phyloP scores from a whole-genome alignment of 768 basidiomycete species.

The Tricholoma terreum region DNA sequence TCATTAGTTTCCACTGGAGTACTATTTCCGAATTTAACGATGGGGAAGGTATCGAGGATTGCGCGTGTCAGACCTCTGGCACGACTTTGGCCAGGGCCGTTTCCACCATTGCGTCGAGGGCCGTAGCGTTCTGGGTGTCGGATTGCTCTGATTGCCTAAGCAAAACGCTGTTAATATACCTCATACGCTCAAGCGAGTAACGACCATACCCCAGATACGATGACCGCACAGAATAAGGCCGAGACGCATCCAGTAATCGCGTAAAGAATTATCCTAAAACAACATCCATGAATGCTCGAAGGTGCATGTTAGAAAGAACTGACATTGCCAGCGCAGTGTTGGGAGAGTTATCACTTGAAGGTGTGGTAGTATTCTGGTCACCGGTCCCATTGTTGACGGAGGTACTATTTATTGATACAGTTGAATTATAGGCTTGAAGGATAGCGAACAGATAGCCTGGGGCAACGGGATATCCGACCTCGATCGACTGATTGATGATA shows the following conservation, averaged over 20 bases:
- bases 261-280: slow-evolving; percentile 73
- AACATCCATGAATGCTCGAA: background rate
- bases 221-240: slow-evolving; percentile 78
- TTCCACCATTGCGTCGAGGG: slow-evolving; percentile 50
- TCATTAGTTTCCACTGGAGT: slow-evolving; percentile 5
- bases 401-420: slow-evolving; percentile 27
- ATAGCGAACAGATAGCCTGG: slow-evolving; percentile 71
- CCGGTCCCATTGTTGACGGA: slow-evolving; percentile 22
- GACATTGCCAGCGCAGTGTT: slow-evolving; percentile 79
- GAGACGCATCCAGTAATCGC: slow-evolving; percentile 89
- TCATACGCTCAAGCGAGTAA: background rate
- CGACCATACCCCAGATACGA: slow-evolving; percentile 71
- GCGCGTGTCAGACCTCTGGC: slow-evolving; percentile 87
- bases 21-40: slow-evolving; percentile 73
- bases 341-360: slow-evolving; percentile 13
- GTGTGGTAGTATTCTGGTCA: slow-evolving; percentile 9
- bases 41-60: slow-evolving; percentile 92
- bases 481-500: slow-evolving; percentile 42
- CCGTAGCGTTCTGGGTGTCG: slow-evolving; percentile 92
- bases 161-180: slow-evolving; percentile 8
- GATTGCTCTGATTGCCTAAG: slow-evolving; percentile 73
- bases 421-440: slow-evolving; percentile 62
- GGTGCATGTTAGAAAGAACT: slow-evolving; percentile 13
- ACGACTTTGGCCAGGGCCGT: slow-evolving; percentile 54
- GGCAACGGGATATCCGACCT: slow-evolving; percentile 38